Evolutionary conservation across 1,284 basidiomycete genomes (phyloP), one percentile per base, ranked within the genome.

Genomic region (Puccinia horiana): DNA sequence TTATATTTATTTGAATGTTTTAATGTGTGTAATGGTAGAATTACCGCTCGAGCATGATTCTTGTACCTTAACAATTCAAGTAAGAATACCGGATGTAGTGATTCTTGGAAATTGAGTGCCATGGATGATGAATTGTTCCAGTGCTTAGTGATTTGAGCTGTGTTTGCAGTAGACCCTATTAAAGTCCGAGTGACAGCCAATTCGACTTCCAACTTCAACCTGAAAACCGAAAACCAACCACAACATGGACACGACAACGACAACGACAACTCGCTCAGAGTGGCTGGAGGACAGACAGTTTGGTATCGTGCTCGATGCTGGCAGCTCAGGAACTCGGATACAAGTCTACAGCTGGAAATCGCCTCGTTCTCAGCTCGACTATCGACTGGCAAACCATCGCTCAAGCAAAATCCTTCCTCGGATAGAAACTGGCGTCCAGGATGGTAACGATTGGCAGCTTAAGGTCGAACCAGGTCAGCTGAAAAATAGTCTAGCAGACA

Each of bases 311-410:
- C 93, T 99, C 87, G 96, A 99, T 89, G 96, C 96, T 85, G 96
- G 96, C 84, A 97, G 95, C 86, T 98, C 95, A 16, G 96, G 96
- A 52, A 98, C 96, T 8, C 90, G 97, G 73, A 90, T 98, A 70
- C 96, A 97, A 88, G 94, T 99, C 84, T 99, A 99, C 89, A 95
- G 94, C 86, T 99, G 96, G 96, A 92, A 90, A 84, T 93, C 98
- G 87, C 83, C 86, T 83, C 84, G 85, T 83, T 70, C 88, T 85
- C 82, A 81, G 49, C 52, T 74, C 52, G 40, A 81, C 23, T 40
- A 49, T 40, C 54, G 54, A 61, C 26, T 73, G 40, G 12, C 56
- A 32, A 44, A 20, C 42, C 54, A 72, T 61, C 54, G 63, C 47
- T 58, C 79, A 4, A 61, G 42, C 40, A 61, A 74, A 16, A 40